phyloP scores from a whole-genome alignment of 2,329 filamentous ascomycete genomes.

The Pestalotiopsis sp. region DNA sequence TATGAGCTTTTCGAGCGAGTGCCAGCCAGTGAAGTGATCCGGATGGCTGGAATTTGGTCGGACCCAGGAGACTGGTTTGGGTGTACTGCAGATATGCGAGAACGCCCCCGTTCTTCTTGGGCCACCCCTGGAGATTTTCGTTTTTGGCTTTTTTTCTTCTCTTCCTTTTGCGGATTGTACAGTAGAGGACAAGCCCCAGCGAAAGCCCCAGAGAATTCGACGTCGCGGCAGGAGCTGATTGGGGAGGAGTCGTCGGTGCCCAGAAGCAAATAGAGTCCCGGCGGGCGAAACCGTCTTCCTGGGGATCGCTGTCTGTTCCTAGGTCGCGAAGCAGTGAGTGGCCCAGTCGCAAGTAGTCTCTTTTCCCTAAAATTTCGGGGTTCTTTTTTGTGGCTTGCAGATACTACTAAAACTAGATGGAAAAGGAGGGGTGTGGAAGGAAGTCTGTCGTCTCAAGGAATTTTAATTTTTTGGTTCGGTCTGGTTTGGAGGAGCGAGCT shows the following conservation, averaged over 20 bases:
- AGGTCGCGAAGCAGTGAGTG: neutral
- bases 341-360: neutral
- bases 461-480: neutral
- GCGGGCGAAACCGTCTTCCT: constrained; percentile 4
- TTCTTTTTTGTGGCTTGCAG: constrained; percentile 7
- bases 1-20: neutral
- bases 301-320: neutral
- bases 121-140: neutral
- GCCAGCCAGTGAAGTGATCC: constrained; percentile 5
- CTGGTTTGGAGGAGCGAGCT: neutral
- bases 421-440: neutral
- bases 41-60: constrained; percentile 10
- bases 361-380: neutral
- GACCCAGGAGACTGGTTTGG: constrained; percentile 13
- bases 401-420: neutral
- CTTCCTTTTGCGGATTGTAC: neutral
- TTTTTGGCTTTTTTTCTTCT: neutral
- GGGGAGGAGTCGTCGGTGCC: neutral
- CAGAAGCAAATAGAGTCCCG: neutral
- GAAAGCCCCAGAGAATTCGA: neutral
- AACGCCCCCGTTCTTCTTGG: neutral
- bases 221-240: constrained; percentile 5
- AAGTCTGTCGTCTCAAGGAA: neutral
- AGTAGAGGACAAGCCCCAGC: neutral
- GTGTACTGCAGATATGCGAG: constrained; percentile 15